Evolutionary conservation across 345 rosid species (phyloP), one percentile per base, ranked within the genome.

Genomic region (Brassica incana): DNA sequence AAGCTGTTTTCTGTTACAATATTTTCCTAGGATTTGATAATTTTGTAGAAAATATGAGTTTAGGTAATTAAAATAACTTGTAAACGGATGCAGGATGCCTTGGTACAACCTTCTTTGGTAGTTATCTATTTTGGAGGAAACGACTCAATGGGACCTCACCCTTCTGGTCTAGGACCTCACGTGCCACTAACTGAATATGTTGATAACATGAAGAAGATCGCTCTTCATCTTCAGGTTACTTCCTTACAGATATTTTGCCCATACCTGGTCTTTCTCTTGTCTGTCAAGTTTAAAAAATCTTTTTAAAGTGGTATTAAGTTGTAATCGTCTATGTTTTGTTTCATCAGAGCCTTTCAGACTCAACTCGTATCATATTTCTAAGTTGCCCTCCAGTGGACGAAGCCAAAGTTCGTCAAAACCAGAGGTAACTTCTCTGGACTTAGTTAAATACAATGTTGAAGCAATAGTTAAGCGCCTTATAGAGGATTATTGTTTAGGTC

Each of bases 51-150:
- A 7, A 8, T 2, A 38, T 33, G 36, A 33, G 36, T 11, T 38
- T 38, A 38, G 43, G 2, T 38, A 38, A 8, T 8, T 7, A 38
- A 38, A 38, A 1, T 73, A 73, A 73, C 58, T 61, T 75, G 73
- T 54, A n/a, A 40, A 64, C 2, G 32, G 38, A 23, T 78, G 69
- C 76, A 96, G 98, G 97, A 90, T 82, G 94, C 87, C 71, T 74
- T 75, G 7, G 79, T 48, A 61, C 98, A 92, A 80, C 99, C 99
- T 73, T 81, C 91, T 72, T 76, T 96, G 80, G 90, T 92, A 73
- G 85, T 96, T 78, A 97, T 91, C 12, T 96, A 96, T 83, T 92
- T 96, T 83, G 99, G 99, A 27, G 99, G 98, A 65, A 96, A 96
- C 59, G 98, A 93, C 77, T 92, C 99, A 3, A 91, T 96, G 94